Percentiles rank a stretch among this genome's conserved stretches.
Conservation (phyloP, 1,139 yeast species). For the Kurtzmaniella quercitrusa region DNA sequence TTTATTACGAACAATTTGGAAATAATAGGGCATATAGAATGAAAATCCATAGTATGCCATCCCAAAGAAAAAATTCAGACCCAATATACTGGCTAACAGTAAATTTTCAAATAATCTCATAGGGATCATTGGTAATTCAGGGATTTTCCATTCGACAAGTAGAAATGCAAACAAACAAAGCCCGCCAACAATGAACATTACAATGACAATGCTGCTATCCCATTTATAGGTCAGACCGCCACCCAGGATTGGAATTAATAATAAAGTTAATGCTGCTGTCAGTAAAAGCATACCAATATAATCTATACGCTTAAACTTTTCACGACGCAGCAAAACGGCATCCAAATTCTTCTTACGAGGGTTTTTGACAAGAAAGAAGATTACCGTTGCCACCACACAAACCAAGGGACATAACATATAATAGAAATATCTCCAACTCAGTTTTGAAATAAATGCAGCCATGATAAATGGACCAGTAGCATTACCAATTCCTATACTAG, state of each 20-base stretch:
- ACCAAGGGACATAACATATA: conserved; percentile 42
- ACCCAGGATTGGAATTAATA: conserved; percentile 49
- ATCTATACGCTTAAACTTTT: conserved; percentile 42
- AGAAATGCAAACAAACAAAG: conserved; percentile 32
- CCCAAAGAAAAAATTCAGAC: conserved; percentile 45
- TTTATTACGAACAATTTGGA: conserved; percentile 41
- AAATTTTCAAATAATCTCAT: conserved; percentile 32
- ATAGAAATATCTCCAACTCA: conserved; percentile 48
- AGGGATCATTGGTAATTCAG: conserved; percentile 53
- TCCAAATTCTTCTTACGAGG: conserved; percentile 18
- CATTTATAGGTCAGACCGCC: conserved; percentile 50
- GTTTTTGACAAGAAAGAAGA: conserved; percentile 18
- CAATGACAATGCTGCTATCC: conserved; percentile 47
- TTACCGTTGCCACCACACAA: conserved; percentile 19
- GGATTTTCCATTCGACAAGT: conserved; percentile 39
- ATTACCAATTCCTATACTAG: conserved; percentile 49
- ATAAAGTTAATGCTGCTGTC: conserved; percentile 37
- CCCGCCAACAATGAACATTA: conserved; percentile 45
- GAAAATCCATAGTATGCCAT: conserved; percentile 41
- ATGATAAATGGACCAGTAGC: conserved; percentile 56
- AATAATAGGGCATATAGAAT: conserved; percentile 47
- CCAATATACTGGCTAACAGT: conserved; percentile 34
- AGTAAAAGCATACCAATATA: conserved; percentile 46
- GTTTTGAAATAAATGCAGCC: conserved; percentile 43
- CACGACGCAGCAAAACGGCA: conserved; percentile 21